Conservation (phyloP, 768 basidiomycete genomes). For the Psilocybe subaeruginosa region DNA sequence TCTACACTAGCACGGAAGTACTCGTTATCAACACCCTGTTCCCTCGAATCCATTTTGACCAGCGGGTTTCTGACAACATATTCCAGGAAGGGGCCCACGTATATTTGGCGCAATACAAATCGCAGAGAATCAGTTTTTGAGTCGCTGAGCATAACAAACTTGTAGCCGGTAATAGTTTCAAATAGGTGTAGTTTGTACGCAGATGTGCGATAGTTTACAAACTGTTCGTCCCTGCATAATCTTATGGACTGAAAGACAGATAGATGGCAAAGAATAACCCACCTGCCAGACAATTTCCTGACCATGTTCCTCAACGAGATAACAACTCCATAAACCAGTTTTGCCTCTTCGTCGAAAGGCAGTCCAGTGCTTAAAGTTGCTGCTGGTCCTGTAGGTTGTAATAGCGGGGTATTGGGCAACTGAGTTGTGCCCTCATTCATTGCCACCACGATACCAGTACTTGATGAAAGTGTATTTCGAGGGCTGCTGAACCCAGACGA, state of each 20-base stretch:
- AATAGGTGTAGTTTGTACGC: slow-evolving; percentile 93
- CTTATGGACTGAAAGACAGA: slow-evolving; percentile 1
- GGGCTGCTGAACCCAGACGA: slow-evolving; percentile 55
- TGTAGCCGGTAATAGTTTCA: slow-evolving; percentile 91
- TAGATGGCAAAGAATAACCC: slow-evolving; percentile 14
- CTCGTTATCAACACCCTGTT: slow-evolving; percentile 91
- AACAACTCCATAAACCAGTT: slow-evolving; percentile 95
- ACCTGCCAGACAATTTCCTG: slow-evolving; percentile 91
- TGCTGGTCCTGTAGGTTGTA: slow-evolving; percentile 35
- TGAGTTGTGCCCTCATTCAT: slow-evolving; percentile 43
- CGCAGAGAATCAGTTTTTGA: slow-evolving; percentile 83
- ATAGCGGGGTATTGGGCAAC: slow-evolving; percentile 37
- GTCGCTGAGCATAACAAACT: slow-evolving; percentile 93
- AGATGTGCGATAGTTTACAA: slow-evolving; percentile 89
- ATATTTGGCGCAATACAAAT: slow-evolving; percentile 84
- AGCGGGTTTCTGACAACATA: slow-evolving; percentile 94
- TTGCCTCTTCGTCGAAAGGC: slow-evolving; percentile 96
- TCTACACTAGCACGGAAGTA: slow-evolving; percentile 84
- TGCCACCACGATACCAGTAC: slow-evolving; percentile 72
- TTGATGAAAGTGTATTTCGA: slow-evolving; percentile 66
- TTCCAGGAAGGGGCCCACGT: slow-evolving; percentile 92
- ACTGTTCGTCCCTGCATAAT: slow-evolving; percentile 78
- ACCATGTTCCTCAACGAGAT: slow-evolving; percentile 92
- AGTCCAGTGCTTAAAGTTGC: slow-evolving; percentile 56
- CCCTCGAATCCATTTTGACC: slow-evolving; percentile 78